A percentile compares a stretch with the other conserved stretches of the same genome.
These are phyloP conservation scores for Casaregolazyma lundiana DNA, from an alignment of 1,139 yeast genomes.

Conservation along the genomic window DNA sequence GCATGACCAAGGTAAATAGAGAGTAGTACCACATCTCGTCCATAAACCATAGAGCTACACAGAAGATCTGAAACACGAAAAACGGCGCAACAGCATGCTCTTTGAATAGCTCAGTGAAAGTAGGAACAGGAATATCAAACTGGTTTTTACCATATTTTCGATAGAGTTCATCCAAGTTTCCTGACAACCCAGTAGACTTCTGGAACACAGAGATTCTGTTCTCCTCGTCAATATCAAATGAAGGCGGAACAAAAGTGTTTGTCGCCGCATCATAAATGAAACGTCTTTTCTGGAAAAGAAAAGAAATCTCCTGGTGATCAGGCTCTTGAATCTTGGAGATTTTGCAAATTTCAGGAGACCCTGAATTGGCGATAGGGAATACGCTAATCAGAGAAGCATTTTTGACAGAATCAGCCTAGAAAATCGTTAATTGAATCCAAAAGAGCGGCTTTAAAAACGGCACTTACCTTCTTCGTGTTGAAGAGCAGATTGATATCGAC, in stretches of 20 bases:
- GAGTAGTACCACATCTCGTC: conserved; percentile 98
- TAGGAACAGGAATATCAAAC: conserved; percentile 93
- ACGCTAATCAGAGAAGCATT: conserved; percentile 71
- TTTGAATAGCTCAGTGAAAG: conserved; percentile 82
- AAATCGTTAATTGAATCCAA: neutral
- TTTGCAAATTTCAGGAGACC: conserved; percentile 73
- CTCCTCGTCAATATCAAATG: conserved; percentile 61
- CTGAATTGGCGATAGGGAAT: conserved; percentile 80
- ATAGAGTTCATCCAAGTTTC: conserved; percentile 45
- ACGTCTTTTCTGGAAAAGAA: conserved; percentile 88
- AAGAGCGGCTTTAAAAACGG: conserved; percentile 24
- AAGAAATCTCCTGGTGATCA: conserved; percentile 62
- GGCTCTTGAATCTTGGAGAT: conserved; percentile 55
- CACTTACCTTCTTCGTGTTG: conserved; percentile 45
- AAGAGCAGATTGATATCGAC: conserved; percentile 65
- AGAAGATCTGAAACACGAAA: conserved; percentile 92
- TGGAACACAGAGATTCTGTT: conserved; percentile 54
- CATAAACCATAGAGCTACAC: conserved; percentile 93
- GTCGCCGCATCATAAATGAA: conserved; percentile 61
- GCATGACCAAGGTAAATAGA: conserved; percentile 84
- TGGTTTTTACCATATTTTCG: conserved; percentile 77
- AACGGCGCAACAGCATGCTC: conserved; percentile 99
- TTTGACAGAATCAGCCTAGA: conserved; percentile 42
- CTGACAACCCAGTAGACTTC: conserved; percentile 52
- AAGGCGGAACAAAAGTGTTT: conserved; percentile 71